Conservation (phyloP, 2,329 filamentous ascomycete species). For the Cladosporium austrohemisphaericum region DNA sequence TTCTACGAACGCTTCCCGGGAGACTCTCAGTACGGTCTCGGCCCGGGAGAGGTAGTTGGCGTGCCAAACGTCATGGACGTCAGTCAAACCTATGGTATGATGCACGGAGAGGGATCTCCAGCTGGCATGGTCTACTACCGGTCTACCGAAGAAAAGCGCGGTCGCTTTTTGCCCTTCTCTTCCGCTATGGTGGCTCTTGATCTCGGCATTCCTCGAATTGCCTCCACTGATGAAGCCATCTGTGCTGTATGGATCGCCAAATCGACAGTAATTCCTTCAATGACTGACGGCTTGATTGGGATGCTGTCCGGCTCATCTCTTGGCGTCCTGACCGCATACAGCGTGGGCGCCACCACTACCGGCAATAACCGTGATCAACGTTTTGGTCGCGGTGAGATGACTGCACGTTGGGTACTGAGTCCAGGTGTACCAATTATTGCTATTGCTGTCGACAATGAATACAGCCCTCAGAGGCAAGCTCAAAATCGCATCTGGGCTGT, state of each 20-base stretch:
- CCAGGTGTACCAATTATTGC: conserved; percentile 89
- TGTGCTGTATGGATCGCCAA: conserved; percentile 89
- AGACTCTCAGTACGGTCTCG: conserved; percentile 71
- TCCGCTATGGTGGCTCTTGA: conserved; percentile 59
- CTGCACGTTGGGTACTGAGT: conserved; percentile 82
- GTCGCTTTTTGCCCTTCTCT: conserved; percentile 66
- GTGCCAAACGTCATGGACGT: conserved; percentile 86
- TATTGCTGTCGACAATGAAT: conserved; percentile 78
- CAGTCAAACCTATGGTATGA: conserved; percentile 76
- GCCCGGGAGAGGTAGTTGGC: conserved; percentile 69
- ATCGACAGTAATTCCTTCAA: conserved; percentile 63
- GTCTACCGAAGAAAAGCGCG: conserved; percentile 67
- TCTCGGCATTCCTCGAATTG: conserved; percentile 72
- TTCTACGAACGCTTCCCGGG: conserved; percentile 73
- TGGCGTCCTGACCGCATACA: conserved; percentile 78
- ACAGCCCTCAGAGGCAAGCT: conserved; percentile 65
- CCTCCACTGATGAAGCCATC: conserved; percentile 65
- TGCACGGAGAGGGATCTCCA: conserved; percentile 82
- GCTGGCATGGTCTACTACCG: conserved; percentile 79
- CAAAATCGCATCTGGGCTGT: conserved; percentile 81
- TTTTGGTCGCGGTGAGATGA: conserved; percentile 71
- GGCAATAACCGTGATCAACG: conserved; percentile 60
- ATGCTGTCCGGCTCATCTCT: conserved; percentile 80
- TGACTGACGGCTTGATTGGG: conserved; percentile 74
- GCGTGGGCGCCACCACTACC: conserved; percentile 46